Evolutionary conservation across 257 asterid genomes (phyloP).

Genomic region (Przewalskia tangutica): DNA sequence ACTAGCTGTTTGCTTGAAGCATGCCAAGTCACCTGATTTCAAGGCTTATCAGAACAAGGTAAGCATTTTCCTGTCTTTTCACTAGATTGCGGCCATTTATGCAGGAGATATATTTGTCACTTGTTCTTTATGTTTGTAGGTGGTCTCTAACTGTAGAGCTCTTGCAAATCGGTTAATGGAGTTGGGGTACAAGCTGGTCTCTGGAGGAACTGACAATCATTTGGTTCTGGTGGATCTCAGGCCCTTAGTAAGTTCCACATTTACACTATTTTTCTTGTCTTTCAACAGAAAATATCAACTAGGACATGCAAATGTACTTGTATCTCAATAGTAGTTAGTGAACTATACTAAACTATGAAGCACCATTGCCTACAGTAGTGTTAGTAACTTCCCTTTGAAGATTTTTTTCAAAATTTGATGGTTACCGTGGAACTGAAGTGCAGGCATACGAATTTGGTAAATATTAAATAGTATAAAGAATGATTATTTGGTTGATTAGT

Average conservation of each 20-base stretch:
- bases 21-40: constrained; percentile 70
- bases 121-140: constrained; percentile 23
- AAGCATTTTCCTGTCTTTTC: neutral
- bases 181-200: constrained; percentile 76
- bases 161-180: constrained; percentile 62
- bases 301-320: no score
- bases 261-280: neutral
- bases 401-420: neutral
- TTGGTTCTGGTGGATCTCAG: constrained; percentile 95
- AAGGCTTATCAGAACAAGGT: constrained; percentile 76
- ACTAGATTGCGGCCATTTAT: neutral
- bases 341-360: neutral
- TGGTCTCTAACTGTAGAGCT: constrained; percentile 84
- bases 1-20: constrained; percentile 73
- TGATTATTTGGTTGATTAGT: neutral
- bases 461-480: neutral
- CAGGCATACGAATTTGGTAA: neutral
- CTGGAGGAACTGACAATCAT: constrained; percentile 98
- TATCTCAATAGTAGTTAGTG: no score
- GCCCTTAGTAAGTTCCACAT: constrained; percentile 50
- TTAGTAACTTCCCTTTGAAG: neutral
- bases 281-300: neutral
- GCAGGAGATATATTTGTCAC: neutral
- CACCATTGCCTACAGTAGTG: neutral
- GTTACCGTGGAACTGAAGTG: neutral